Percentiles rank a stretch among this genome's conserved stretches.
Conservation (phyloP, 257 asterid species). For the Petrea volubilis region DNA sequence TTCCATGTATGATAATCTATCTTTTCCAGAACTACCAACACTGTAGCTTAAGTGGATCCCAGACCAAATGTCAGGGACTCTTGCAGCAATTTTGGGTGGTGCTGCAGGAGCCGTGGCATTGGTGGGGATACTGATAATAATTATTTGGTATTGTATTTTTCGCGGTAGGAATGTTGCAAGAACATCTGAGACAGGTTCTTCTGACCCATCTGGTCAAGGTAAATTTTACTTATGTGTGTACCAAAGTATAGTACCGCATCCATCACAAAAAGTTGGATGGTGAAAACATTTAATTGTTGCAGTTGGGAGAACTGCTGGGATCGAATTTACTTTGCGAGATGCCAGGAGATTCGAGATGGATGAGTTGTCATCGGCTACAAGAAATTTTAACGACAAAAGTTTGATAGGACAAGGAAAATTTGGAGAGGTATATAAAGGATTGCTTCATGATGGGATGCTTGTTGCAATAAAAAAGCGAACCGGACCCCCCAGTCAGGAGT, state of each 20-base stretch:
- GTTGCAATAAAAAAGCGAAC: constrained; percentile 78
- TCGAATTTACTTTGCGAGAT: constrained; percentile 63
- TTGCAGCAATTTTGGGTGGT: constrained; percentile 93
- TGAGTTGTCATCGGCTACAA: constrained; percentile 74
- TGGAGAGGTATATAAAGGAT: constrained; percentile 91
- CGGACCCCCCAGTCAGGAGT: constrained; percentile 65
- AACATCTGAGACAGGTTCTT: constrained; percentile 82
- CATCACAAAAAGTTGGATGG: constrained; percentile 1
- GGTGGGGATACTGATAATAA: constrained; percentile 50
- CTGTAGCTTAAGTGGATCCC: constrained; percentile 58
- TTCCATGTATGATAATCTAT: constrained; percentile 45
- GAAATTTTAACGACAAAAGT: constrained; percentile 63
- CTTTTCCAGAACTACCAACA: constrained; percentile 25
- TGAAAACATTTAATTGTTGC: constrained; percentile 30
- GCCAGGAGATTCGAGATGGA: constrained; percentile 72
- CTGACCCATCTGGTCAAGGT: constrained; percentile 84
- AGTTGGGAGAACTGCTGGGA: constrained; percentile 61
- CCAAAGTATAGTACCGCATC: constrained; percentile 1
- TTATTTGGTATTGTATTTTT: constrained; percentile 59
- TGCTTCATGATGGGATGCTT: constrained; percentile 87
- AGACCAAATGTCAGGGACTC: constrained; percentile 88
- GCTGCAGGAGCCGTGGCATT: constrained; percentile 99
- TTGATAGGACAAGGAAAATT: constrained; percentile 88
- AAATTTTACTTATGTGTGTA: background rate
- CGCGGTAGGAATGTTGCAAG: constrained; percentile 52